Evolutionary conservation across 2,329 filamentous ascomycete genomes (phyloP), one percentile per base, ranked within the genome.

Genomic region (Paecilomyces dactylethromorphus): DNA sequence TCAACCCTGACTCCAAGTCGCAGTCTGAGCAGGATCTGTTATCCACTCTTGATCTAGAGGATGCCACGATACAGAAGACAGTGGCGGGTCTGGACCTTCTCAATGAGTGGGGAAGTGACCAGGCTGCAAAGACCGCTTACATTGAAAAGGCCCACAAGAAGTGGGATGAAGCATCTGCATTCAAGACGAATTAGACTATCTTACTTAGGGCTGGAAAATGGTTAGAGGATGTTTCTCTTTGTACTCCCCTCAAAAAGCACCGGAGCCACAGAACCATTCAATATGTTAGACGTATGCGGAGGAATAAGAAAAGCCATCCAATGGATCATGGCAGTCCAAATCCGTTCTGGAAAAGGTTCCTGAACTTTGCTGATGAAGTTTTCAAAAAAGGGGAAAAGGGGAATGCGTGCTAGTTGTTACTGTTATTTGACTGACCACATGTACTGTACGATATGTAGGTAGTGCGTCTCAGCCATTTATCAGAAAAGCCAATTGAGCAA

Each of bases 1-100:
- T 92, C 18, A 83, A 85, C 39, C 74, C 79, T 12, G 82, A 81
- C 52, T 81, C 84, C 33, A 79, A 82, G 67, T 67, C 77, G 1
- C 78, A 82, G 66, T 81, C 78, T 59, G 88, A 89, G 67, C 82
- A 86, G 69, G 83, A 86, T 39, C 74, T 92, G n/a, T 67, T 79
- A n/a, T 78, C 78, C n/a, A 77, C 84, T 10, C 72, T 90, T 12
- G 79, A 83, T 26, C 67, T 83, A 6, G 71, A 81, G 3, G 74
- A 68, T 12, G 76, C 82, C 49, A 81, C 80, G 6, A 74, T 86
- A 26, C 78, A 82, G 50, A 82, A 88, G 60, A 87, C 85, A 1
- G 67, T 80, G 10, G 78, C 78, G 53, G 83, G 84, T 2, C 71
- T 88, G 32, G 73, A 78, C 12, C 60, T 84, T 32, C 65, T 87